These are phyloP conservation scores for Colletotrichum spaethianum DNA, from an alignment of 2,329 filamentous ascomycete species.

Conservation along the genomic window DNA sequence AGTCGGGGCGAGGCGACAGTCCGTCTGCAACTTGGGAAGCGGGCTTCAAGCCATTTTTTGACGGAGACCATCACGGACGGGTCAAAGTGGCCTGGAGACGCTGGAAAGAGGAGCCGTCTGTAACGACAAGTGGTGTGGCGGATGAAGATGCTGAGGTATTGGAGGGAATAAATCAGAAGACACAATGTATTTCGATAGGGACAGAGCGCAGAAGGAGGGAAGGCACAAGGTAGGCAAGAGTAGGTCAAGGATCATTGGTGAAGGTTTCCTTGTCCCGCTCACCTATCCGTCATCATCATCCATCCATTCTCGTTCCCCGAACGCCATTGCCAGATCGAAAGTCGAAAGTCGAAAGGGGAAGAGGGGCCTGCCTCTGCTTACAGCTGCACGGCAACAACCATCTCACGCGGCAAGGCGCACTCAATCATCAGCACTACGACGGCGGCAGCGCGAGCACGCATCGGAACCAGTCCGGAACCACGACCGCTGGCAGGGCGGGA, in stretches of 20 bases:
- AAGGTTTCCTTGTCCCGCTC: background rate
- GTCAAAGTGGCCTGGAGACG: slow-evolving; percentile 23
- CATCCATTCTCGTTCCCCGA: background rate
- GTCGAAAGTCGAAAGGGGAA: background rate
- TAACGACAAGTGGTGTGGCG: background rate
- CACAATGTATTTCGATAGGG: background rate
- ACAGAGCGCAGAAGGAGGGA: background rate
- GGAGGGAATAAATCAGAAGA: background rate
- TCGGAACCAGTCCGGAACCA: slow-evolving; percentile 7
- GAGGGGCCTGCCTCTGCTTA: background rate
- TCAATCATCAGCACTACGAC: slow-evolving; percentile 17
- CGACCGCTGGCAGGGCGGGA: background rate
- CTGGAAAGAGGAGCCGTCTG: background rate
- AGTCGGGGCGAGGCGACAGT: slow-evolving; percentile 33
- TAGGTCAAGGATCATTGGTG: background rate
- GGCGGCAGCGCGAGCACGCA: slow-evolving; percentile 5
- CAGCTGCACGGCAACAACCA: slow-evolving; percentile 10
- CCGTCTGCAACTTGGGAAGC: slow-evolving; percentile 19
- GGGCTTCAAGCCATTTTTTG: slow-evolving; percentile 30
- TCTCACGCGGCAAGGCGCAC: background rate
- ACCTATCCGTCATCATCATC: slow-evolving; percentile 3
- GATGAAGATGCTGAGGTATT: background rate
- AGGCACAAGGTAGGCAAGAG: background rate
- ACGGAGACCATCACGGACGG: slow-evolving; percentile 7
- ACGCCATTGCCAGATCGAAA: background rate